phyloP scores from a whole-genome alignment of 257 asterid species.

The Agastache rugosa region DNA sequence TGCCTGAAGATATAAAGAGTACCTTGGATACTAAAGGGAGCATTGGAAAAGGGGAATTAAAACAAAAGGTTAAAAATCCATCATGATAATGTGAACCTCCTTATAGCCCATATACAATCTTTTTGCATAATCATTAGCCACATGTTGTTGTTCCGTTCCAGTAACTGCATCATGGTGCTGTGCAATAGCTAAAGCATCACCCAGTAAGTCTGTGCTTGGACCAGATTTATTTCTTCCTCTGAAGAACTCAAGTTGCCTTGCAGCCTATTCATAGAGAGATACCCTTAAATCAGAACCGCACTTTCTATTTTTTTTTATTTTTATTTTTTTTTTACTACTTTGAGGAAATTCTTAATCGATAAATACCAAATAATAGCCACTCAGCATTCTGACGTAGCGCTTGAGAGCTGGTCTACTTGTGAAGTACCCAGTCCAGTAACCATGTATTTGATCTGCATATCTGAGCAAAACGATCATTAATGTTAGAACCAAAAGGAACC shows the following conservation, averaged over 20 bases:
- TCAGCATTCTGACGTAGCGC: slow-evolving; percentile 49
- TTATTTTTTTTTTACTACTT: slow-evolving; percentile 6
- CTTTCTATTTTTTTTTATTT: background rate
- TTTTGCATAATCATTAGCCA: slow-evolving; percentile 54
- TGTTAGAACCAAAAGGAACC: slow-evolving; percentile 18
- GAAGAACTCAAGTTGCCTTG: slow-evolving; percentile 52
- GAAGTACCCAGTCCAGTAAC: slow-evolving; percentile 62
- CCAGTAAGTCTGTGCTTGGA: slow-evolving; percentile 44
- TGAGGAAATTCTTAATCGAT: slow-evolving; percentile 6
- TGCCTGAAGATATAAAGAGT: slow-evolving; percentile 37
- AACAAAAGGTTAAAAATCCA: slow-evolving; percentile 11
- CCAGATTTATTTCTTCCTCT: slow-evolving; percentile 44
- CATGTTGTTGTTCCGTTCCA: slow-evolving; percentile 57
- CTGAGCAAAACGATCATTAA: slow-evolving; percentile 34
- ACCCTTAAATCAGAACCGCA: slow-evolving; percentile 19
- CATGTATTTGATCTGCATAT: slow-evolving; percentile 53
- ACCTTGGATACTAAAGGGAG: slow-evolving; percentile 3
- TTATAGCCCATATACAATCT: slow-evolving; percentile 50
- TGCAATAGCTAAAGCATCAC: slow-evolving; percentile 54
- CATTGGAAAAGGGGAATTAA: background rate
- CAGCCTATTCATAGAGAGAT: slow-evolving; percentile 43
- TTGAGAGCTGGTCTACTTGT: slow-evolving; percentile 59
- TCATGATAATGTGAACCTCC: slow-evolving; percentile 42
- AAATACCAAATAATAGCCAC: slow-evolving; percentile 58
- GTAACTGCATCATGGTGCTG: slow-evolving; percentile 64